phyloP scores from a whole-genome alignment of 208 protist genomes.

The Entamoeba dispar region DNA sequence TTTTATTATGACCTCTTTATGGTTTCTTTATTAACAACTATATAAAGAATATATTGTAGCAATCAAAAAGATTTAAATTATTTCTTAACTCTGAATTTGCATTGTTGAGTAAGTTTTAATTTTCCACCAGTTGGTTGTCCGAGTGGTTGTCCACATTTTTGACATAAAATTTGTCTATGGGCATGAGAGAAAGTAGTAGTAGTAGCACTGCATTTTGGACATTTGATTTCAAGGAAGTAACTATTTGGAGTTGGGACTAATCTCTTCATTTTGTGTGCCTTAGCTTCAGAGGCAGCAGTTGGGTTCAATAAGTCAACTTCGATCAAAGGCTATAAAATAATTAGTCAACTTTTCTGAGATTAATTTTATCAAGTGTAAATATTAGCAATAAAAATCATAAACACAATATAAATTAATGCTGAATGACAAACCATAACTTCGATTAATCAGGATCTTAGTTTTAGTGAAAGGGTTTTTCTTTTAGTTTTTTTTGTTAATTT shows the following conservation, averaged over 20 bases:
- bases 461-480: too few relatives aligned
- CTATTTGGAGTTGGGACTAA: conserved; percentile 91
- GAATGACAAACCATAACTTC: too few relatives aligned
- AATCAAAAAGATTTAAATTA: background rate
- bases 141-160: conserved; percentile 69
- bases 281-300: conserved; percentile 60
- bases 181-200: conserved; percentile 91
- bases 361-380: too few relatives aligned
- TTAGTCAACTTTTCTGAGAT: too few relatives aligned
- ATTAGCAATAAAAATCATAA: too few relatives aligned
- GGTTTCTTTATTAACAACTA: too few relatives aligned
- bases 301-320: conserved; percentile 78
- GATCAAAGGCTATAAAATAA: background rate
- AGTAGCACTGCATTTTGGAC: conserved; percentile 68
- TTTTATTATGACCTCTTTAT: too few relatives aligned
- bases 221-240: conserved; percentile 98
- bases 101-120: background rate
- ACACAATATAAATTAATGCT: too few relatives aligned
- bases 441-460: too few relatives aligned
- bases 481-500: too few relatives aligned
- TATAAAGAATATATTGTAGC: too few relatives aligned
- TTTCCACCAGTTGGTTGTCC: conserved; percentile 67
- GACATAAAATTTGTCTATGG: conserved; percentile 77
- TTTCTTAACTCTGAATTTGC: background rate
- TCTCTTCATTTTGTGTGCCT: conserved; percentile 93